Evolutionary conservation across 768 basidiomycete genomes (phyloP), one percentile per base, ranked within the genome.

Genomic region (Vishniacozyma victoriae): DNA sequence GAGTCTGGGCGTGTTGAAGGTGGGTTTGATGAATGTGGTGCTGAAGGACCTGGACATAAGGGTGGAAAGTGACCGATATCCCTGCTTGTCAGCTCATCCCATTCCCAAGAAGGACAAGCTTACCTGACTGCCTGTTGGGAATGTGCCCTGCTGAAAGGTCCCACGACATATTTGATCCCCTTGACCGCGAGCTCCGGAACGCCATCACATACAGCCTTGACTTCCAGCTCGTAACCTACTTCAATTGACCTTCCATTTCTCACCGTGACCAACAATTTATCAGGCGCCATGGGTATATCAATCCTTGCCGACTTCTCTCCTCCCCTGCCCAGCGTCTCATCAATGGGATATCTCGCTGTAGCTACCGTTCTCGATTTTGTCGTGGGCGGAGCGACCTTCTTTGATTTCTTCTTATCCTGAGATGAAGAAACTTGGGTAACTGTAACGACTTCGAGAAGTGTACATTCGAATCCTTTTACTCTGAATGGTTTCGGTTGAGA

Each of bases 401-500:
- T 54, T 0, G 85, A 80, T 1, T 78, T 78, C 18, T 73, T 78
- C 26, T 49, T 42, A 15, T 46, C 33, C 46, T 79, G 79, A 0
- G 79, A 76, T 0, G 81, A 79, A n/a, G 80, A 80, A 61, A 84
- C 86, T 9, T 33, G 9, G 9, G 29, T 33, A 9, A 33, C 29
- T 14, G 85, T 80, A 2, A 83, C 84, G 4, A 82, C 78, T 69
- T 95, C 90, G 57, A 79, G 80, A 26, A 95, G 75, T 3, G 79
- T 78, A 55, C 90, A 80, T 65, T 92, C 87, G 64, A 88, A 90
- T 4, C 86, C 85, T 29, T 87, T 84, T 3, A 93, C 76, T 41
- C 85, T 79, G 51, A 84, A 78, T 12, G 84, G 81, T 31, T 82
- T 77, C 3, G 82, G 64, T 44, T 75, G 78, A 52, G 87, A 84